Percentiles rank a stretch among this genome's conserved stretches.
Evolutionary conservation across 202 grass and related monocot species (phyloP).

Genomic region (Brachypodium distachyon): DNA sequence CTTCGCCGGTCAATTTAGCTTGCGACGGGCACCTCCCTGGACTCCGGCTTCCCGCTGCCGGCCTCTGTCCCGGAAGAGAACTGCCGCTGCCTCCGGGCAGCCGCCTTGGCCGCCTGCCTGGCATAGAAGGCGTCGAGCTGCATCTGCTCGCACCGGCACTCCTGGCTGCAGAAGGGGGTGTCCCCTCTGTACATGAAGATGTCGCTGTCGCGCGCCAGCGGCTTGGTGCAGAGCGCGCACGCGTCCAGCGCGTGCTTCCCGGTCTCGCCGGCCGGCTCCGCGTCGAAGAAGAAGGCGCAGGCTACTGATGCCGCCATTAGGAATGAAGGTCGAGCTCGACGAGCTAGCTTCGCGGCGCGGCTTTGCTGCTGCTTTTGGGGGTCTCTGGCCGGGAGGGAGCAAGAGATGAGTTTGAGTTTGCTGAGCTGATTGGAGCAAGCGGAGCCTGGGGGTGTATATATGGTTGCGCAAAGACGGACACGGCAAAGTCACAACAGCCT

Average conservation of each 20-base stretch:
- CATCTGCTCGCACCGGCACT: conserved; percentile 78
- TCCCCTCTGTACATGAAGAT: conserved; percentile 82
- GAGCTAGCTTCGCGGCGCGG: too few species aligned
- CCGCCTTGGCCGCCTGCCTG: background rate
- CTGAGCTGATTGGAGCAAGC: background rate
- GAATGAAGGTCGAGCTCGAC: background rate
- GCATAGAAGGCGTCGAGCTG: conserved; percentile 36
- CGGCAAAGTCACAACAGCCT: background rate
- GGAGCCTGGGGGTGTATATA: background rate
- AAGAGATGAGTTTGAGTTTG: background rate
- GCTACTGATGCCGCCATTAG: conserved; percentile 20
- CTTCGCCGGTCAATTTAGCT: background rate
- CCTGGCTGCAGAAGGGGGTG: conserved; percentile 81
- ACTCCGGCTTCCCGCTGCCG: conserved; percentile 2
- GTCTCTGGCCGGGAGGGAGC: background rate
- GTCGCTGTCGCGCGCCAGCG: conserved; percentile 39
- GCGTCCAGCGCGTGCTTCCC: conserved; percentile 30
- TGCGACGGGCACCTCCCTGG: conserved; percentile 16
- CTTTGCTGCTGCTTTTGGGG: background rate
- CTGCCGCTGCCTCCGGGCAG: background rate
- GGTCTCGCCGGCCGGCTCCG: conserved; percentile 9
- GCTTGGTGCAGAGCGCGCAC: conserved; percentile 57
- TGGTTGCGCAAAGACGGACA: background rate
- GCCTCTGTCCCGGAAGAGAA: background rate
- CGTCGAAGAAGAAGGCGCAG: conserved; percentile 48